phyloP scores from a whole-genome alignment of 2,329 filamentous ascomycete genomes.

The Hymenoscyphus fraxineus region DNA sequence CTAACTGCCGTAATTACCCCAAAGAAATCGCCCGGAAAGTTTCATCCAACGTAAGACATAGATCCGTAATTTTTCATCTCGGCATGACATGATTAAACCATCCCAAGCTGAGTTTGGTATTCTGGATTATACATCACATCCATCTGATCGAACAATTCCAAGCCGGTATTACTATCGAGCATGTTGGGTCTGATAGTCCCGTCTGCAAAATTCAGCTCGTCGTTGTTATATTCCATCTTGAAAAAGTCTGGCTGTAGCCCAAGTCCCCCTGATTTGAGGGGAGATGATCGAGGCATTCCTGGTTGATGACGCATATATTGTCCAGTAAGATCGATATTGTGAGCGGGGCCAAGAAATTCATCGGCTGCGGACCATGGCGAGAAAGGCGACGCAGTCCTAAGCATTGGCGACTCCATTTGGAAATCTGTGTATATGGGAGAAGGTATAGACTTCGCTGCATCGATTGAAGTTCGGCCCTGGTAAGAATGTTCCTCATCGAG shows the following conservation, averaged over 20 bases:
- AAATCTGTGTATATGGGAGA: slow-evolving; percentile 30
- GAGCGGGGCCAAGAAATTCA: slow-evolving; percentile 25
- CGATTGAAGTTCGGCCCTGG: slow-evolving; percentile 19
- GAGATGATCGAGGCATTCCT: slow-evolving; percentile 18
- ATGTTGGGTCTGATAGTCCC: slow-evolving; percentile 26
- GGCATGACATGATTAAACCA: slow-evolving; percentile 7
- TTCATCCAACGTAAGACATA: background rate
- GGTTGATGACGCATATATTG: slow-evolving; percentile 24
- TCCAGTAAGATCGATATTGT: slow-evolving; percentile 25
- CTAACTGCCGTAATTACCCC: background rate
- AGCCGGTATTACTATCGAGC: slow-evolving; percentile 21
- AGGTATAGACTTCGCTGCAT: slow-evolving; percentile 22
- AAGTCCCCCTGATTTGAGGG: slow-evolving; percentile 11
- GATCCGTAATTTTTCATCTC: background rate
- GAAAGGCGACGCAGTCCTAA: slow-evolving; percentile 26
- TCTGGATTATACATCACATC: slow-evolving; percentile 18
- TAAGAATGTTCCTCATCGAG: slow-evolving; percentile 19
- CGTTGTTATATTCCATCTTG: slow-evolving; percentile 24
- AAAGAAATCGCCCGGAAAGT: background rate
- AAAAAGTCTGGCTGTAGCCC: slow-evolving; percentile 18
- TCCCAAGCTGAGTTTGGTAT: slow-evolving; percentile 17
- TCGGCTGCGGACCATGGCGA: slow-evolving; percentile 26
- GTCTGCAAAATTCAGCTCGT: slow-evolving; percentile 20
- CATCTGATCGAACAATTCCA: slow-evolving; percentile 19
- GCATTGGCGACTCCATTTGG: slow-evolving; percentile 27